These are phyloP conservation scores for Brettanomyces nanus DNA, from an alignment of 805 yeast genomes.

Conservation along the genomic window DNA sequence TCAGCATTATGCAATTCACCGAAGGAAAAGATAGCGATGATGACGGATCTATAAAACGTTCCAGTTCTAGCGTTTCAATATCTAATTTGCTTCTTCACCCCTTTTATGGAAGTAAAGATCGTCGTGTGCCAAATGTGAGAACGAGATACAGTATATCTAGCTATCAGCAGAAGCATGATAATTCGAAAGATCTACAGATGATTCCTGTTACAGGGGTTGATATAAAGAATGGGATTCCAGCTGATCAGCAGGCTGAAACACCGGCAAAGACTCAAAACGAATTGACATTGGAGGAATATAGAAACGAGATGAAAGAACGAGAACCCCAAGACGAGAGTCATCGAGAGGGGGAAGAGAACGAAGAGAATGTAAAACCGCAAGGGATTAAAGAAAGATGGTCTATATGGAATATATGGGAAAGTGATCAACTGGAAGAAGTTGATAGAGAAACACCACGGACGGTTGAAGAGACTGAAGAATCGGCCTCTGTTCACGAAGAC, in stretches of 20 bases:
- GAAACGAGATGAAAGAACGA: neutral
- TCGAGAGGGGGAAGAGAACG: slow-evolving; percentile 19
- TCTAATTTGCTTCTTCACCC: neutral
- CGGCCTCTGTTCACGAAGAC: neutral
- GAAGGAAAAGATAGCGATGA: no score
- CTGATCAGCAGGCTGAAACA: neutral
- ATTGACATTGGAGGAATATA: neutral
- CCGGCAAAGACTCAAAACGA: neutral
- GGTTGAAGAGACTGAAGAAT: neutral
- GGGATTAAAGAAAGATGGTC: neutral
- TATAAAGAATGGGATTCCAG: neutral
- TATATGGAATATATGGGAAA: neutral
- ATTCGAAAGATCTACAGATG: neutral
- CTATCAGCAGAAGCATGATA: slow-evolving; percentile 3
- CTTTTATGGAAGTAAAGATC: neutral
- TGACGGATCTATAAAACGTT: slow-evolving; percentile 1
- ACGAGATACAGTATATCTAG: slow-evolving; percentile 3
- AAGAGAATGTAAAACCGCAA: slow-evolving; percentile 11
- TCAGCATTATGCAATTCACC: no score
- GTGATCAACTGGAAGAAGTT: neutral
- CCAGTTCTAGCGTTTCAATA: neutral
- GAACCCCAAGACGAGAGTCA: neutral
- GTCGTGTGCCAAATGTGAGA: neutral
- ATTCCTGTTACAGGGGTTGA: neutral
- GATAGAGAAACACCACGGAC: neutral